Percentiles rank a stretch among this genome's conserved stretches.
Evolutionary conservation across 2,329 filamentous ascomycete genomes (phyloP).

Genomic region (Colletotrichum musicola): DNA sequence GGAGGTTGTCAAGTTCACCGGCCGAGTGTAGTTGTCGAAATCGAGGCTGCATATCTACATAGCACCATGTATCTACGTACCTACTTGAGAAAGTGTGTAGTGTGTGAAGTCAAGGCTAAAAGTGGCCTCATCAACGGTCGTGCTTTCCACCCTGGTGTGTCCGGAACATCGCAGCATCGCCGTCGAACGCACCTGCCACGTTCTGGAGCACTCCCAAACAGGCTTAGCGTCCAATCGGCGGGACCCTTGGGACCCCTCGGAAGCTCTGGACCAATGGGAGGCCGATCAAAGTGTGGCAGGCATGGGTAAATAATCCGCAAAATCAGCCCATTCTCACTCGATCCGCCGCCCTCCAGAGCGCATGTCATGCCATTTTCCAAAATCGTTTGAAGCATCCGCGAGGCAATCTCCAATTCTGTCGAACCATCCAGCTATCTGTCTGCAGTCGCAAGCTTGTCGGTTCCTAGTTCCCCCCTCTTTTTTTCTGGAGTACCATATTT

Average conservation of each 20-base stretch:
- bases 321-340: slow-evolving; percentile 40
- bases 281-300: slow-evolving; percentile 22
- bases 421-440: slow-evolving; percentile 33
- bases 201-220: slow-evolving; percentile 27
- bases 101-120: slow-evolving; percentile 18
- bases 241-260: slow-evolving; percentile 28
- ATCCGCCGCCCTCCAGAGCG: slow-evolving; percentile 37
- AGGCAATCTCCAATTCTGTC: slow-evolving; percentile 37
- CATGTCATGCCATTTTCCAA: slow-evolving; percentile 39
- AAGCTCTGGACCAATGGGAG: slow-evolving; percentile 29
- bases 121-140: slow-evolving; percentile 32
- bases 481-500: not conserved
- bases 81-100: not conserved
- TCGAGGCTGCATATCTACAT: not conserved
- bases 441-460: slow-evolving; percentile 34
- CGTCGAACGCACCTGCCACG: slow-evolving; percentile 36
- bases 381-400: slow-evolving; percentile 37
- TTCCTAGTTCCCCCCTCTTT: slow-evolving; percentile 18
- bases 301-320: slow-evolving; percentile 38
- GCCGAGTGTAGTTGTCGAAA: slow-evolving; percentile 6
- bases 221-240: slow-evolving; percentile 23
- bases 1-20: not conserved
- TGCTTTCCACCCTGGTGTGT: slow-evolving; percentile 22
- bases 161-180: slow-evolving; percentile 8
- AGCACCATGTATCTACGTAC: no score